phyloP scores from a whole-genome alignment of 805 yeast species.

The Ogataea trehalophila region DNA sequence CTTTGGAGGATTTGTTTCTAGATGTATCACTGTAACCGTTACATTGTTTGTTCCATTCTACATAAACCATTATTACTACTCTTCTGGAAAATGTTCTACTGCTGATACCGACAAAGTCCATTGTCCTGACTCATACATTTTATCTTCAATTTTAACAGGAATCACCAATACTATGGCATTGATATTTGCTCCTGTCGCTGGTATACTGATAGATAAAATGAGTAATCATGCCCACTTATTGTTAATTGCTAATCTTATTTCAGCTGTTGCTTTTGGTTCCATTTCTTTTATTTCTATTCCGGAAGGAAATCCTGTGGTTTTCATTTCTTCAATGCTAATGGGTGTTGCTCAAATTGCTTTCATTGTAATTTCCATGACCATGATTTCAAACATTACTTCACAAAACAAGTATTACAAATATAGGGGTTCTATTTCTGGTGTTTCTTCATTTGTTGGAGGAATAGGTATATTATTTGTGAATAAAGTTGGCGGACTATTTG shows the following conservation, averaged over 20 bases:
- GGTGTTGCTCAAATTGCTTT: constrained; percentile 62
- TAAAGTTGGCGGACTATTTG: constrained; percentile 56
- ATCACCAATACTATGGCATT: constrained; percentile 55
- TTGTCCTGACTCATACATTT: constrained; percentile 60
- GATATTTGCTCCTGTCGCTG: constrained; percentile 61
- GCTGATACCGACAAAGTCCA: constrained; percentile 31
- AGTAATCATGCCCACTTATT: constrained; percentile 29
- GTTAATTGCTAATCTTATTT: constrained; percentile 36
- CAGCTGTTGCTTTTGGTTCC: constrained; percentile 40
- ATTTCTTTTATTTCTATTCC: constrained; percentile 32
- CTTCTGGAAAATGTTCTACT: constrained; percentile 44
- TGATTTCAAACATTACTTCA: constrained; percentile 34
- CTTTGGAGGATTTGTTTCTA: constrained; percentile 56
- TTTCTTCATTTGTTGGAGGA: constrained; percentile 65
- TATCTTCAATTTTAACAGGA: constrained; percentile 66
- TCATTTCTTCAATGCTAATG: constrained; percentile 40
- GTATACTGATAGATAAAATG: constrained; percentile 46
- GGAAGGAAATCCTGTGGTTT: constrained; percentile 28
- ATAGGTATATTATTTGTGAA: constrained; percentile 58
- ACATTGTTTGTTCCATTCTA: constrained; percentile 60
- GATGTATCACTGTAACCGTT: constrained; percentile 55
- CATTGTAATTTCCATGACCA: constrained; percentile 59
- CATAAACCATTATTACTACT: constrained; percentile 51
- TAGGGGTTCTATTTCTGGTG: constrained; percentile 66
- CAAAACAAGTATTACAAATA: constrained; percentile 39